These are phyloP conservation scores for Capsicum baccatum DNA, from an alignment of 257 asterid genomes.

Conservation along the genomic window DNA sequence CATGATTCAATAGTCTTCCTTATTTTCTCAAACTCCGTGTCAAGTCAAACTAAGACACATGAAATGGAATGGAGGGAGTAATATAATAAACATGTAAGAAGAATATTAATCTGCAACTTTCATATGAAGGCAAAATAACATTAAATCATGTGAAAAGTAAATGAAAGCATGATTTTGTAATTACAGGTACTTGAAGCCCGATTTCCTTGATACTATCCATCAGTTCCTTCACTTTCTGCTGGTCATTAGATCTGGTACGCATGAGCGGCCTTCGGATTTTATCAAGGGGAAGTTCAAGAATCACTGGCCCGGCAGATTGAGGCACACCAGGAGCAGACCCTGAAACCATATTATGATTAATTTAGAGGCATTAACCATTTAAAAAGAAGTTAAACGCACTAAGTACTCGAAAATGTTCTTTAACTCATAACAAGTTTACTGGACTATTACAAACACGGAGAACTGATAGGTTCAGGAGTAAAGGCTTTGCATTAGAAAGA, in stretches of 20 bases:
- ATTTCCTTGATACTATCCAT: constrained; percentile 80
- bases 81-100: background rate
- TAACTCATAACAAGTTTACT: background rate
- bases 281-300: constrained; percentile 86
- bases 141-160: background rate
- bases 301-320: constrained; percentile 71
- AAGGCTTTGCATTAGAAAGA: background rate
- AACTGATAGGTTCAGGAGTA: background rate
- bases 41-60: background rate
- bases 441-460: background rate
- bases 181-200: constrained; percentile 99
- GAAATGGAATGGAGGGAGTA: background rate
- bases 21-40: background rate
- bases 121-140: background rate
- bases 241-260: constrained; percentile 89
- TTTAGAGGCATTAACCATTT: background rate
- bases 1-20: background rate
- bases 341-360: constrained; percentile 35
- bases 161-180: constrained; percentile 27
- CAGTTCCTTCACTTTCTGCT: constrained; percentile 74
- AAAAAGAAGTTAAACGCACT: background rate
- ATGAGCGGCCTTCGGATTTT: constrained; percentile 83
- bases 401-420: background rate
- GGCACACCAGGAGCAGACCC: constrained; percentile 70
- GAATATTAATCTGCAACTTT: background rate